Conservation (phyloP, 1,284 basidiomycete species). For the Retiboletus flavoniger region DNA sequence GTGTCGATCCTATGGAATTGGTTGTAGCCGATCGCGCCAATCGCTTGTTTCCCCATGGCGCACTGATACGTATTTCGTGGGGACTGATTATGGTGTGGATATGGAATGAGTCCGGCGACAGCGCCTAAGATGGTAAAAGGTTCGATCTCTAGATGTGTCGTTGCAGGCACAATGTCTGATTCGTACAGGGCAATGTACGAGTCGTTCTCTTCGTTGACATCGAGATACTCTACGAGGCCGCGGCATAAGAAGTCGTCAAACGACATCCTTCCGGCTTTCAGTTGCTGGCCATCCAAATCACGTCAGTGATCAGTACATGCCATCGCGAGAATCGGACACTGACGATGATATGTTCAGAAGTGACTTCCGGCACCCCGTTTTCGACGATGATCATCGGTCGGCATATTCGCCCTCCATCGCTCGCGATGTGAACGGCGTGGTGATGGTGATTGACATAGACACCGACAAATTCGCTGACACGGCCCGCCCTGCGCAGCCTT, state of each 20-base stretch:
- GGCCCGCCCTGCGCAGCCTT: constrained; percentile 86
- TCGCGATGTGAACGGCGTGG: constrained; percentile 92
- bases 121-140: constrained; percentile 98
- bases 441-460: constrained; percentile 98
- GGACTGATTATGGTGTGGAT: constrained; percentile 99
- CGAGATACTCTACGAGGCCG: constrained; percentile 99
- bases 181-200: constrained; percentile 97
- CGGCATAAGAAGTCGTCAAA: constrained; percentile 95
- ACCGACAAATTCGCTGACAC: constrained; percentile 95
- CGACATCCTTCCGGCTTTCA: constrained; percentile 76
- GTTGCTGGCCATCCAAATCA: constrained; percentile 47
- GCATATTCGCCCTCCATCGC: constrained; percentile 97
- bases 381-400: constrained; percentile 98
- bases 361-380: constrained; percentile 76
- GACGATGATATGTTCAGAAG: constrained; percentile 79
- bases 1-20: constrained; percentile 98
- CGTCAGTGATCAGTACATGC: constrained; percentile 15
- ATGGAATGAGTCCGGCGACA: constrained; percentile 97
- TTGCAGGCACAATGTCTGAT: constrained; percentile 74
- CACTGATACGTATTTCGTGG: constrained; percentile 99
- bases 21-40: constrained; percentile 99
- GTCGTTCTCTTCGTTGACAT: constrained; percentile 99
- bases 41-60: constrained; percentile 99
- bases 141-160: constrained; percentile 98
- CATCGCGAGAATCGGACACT: constrained; percentile 12